Evolutionary conservation across 2,329 filamentous ascomycete species (phyloP).

Genomic region (Colletotrichum navitas): DNA sequence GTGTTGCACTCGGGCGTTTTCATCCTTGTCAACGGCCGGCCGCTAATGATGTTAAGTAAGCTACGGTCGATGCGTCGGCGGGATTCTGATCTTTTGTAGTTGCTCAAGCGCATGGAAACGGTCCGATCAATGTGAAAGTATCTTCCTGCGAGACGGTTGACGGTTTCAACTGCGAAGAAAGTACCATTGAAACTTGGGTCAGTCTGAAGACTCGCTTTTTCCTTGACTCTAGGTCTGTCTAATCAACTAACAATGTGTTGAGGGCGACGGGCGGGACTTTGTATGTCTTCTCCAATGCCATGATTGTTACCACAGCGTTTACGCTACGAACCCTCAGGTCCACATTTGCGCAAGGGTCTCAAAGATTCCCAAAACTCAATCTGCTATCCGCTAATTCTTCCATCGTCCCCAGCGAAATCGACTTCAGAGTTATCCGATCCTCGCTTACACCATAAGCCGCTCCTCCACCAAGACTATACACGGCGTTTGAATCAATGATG

Average conservation of each 20-base stretch:
- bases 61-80: slow-evolving; percentile 27
- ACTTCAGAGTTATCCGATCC: neutral
- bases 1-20: neutral
- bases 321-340: slow-evolving; percentile 6
- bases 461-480: slow-evolving; percentile 30
- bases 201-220: neutral
- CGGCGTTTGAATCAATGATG: slow-evolving; percentile 29
- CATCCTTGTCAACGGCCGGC: slow-evolving; percentile 1
- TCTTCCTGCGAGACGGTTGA: slow-evolving; percentile 26
- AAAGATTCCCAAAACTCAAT: slow-evolving; percentile 16
- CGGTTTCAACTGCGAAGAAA: slow-evolving; percentile 25
- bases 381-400: slow-evolving; percentile 5
- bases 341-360: slow-evolving; percentile 16
- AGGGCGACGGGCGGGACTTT: slow-evolving; percentile 28
- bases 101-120: neutral
- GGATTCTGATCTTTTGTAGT: slow-evolving; percentile 8
- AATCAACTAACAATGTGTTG: neutral
- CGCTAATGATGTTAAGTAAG: neutral
- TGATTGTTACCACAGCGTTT: slow-evolving; percentile 32
- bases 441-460: neutral
- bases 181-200: neutral
- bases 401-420: slow-evolving; percentile 10
- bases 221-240: no score
- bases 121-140: neutral
- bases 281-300: slow-evolving; percentile 38